Evolutionary conservation across 2,329 filamentous ascomycete species (phyloP), one percentile per base, ranked within the genome.

Genomic region (Ilyonectria mors-panacis): DNA sequence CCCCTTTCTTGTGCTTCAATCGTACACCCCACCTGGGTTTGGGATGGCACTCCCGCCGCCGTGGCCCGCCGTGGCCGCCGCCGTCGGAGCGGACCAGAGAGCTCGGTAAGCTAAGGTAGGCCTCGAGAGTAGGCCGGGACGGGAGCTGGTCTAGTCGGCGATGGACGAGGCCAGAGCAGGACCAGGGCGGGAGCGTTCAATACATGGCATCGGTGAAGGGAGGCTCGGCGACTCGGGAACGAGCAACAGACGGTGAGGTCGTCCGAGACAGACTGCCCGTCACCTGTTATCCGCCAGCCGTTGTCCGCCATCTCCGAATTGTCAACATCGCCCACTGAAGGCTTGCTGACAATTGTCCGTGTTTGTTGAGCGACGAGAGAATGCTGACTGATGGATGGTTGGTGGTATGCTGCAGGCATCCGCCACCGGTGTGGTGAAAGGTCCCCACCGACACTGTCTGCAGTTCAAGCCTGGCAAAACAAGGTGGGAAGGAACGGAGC

Each of bases 391-490:
- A 66, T 61, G 63, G 51, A 39, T 37, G 53, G 39, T 57, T 35
- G 51, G 63, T 53, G 59, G 28, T 45, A 66, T 61, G 53, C 63
- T 66, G 63, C 58, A 45, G 58, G 57, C 63, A 66, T 60, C 63
- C 63, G 58, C 45, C 58, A 60, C 53, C 37, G 58, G 63, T 53
- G 53, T 58, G 51, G 58, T 56, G 51, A 51, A 54, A 6, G 10
- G 35, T 33, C 57, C 47, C 63, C 63, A 61, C 63, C 21, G n/a
- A 10, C n/a, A 6, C 33, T 30, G 3, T 35, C 6, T 55, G 33
- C 19, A 26, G 10, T 23, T 35, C 28, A 33, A 33, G 48, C 48
- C 59, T n/a, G 51, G 51, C 33, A 54, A 35, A 50, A 26, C 21
- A 35, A n/a, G 30, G 33, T 19, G 39, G 28, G 30, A 48, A 26